phyloP scores from a whole-genome alignment of 1,284 basidiomycete genomes.

The Chalciporus sp. region DNA sequence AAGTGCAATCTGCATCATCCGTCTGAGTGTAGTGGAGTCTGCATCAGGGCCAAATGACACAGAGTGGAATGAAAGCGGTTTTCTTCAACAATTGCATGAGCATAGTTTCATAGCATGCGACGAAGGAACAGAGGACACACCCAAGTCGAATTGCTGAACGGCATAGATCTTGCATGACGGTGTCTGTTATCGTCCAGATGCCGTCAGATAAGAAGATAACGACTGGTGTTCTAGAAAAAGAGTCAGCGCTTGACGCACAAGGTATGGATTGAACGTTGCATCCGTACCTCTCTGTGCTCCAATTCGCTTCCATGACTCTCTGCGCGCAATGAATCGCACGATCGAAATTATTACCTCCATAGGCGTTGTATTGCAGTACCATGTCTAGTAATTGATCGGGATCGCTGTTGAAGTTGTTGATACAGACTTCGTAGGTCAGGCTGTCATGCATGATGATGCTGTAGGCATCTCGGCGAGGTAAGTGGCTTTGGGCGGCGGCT shows the following conservation, averaged over 20 bases:
- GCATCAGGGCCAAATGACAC: constrained; percentile 55
- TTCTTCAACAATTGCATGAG: constrained; percentile 36
- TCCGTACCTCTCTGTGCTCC: constrained; percentile 57
- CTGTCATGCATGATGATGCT: constrained; percentile 56
- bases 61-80: constrained; percentile 59
- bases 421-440: constrained; percentile 28
- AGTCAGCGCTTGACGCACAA: too few species aligned
- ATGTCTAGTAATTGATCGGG: constrained; percentile 48
- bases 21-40: constrained; percentile 38
- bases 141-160: constrained; percentile 49
- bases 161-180: constrained; percentile 48
- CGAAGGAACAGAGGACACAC: constrained; percentile 31
- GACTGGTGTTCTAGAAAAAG: constrained; percentile 45
- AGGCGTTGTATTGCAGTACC: constrained; percentile 38
- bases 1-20: constrained; percentile 56
- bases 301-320: constrained; percentile 46
- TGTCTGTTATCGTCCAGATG: constrained; percentile 45
- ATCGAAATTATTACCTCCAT: constrained; percentile 52
- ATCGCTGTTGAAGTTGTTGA: constrained; percentile 52
- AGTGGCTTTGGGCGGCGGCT: constrained; percentile 35
- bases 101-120: constrained; percentile 2
- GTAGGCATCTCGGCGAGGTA: constrained; percentile 54
- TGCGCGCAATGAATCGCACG: constrained; percentile 43
- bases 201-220: constrained; percentile 69
- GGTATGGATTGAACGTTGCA: background rate